Percentiles rank a stretch among this genome's conserved stretches.
phyloP scores from a whole-genome alignment of 1,284 basidiomycete species.

The Trametes sp. region DNA sequence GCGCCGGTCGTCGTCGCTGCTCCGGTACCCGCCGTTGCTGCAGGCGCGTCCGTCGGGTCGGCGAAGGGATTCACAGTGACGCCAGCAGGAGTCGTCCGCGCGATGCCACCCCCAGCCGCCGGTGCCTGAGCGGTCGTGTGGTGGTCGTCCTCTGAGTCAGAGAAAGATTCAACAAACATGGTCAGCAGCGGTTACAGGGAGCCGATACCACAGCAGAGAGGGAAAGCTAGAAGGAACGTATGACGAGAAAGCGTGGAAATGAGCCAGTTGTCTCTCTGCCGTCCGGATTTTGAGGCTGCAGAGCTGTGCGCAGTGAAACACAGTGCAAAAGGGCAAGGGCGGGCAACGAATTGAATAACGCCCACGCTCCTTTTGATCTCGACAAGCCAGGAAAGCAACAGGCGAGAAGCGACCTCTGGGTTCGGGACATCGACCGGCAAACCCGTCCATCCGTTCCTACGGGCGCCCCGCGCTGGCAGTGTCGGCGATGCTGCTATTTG shows the following conservation, averaged over 20 bases:
- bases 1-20: not conserved
- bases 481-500: not conserved
- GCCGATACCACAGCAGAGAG: not conserved
- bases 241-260: not conserved
- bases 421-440: not conserved
- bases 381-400: not conserved
- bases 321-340: not conserved
- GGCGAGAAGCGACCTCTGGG: not conserved
- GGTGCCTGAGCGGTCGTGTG: not conserved
- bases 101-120: not conserved
- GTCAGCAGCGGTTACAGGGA: slow-evolving; percentile 11
- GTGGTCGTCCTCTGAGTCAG: slow-evolving; percentile 17
- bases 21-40: not conserved
- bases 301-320: not conserved
- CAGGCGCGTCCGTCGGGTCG: slow-evolving; percentile 6
- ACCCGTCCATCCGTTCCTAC: not conserved
- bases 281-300: not conserved
- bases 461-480: not conserved
- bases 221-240: not conserved
- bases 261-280: not conserved
- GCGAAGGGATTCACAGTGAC: slow-evolving; percentile 24
- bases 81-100: slow-evolving; percentile 24
- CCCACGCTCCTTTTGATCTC: not conserved
- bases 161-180: slow-evolving; percentile 3
- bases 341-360: not conserved